These are phyloP conservation scores for Biancaea sappan DNA, from an alignment of 306 rosid genomes.

Conservation along the genomic window DNA sequence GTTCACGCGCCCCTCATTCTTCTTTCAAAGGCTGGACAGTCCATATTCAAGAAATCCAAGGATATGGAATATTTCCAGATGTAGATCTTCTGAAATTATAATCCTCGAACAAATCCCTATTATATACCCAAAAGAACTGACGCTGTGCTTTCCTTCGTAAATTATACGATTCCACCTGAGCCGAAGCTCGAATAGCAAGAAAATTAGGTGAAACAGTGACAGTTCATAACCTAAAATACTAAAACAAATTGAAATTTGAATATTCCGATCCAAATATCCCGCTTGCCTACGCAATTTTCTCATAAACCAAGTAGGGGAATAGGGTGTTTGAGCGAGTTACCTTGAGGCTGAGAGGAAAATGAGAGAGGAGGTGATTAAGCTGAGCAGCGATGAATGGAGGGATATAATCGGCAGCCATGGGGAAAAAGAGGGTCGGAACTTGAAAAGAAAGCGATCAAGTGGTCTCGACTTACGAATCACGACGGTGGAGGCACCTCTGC, in stretches of 20 bases:
- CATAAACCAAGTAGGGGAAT: not conserved
- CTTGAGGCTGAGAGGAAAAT: constrained; percentile 70
- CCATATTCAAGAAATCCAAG: not conserved
- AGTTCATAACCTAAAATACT: not conserved
- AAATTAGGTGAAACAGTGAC: not conserved
- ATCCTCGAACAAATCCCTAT: not conserved
- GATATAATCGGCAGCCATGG: constrained; percentile 56
- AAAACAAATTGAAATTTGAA: not conserved
- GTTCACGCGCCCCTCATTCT: too few species aligned
- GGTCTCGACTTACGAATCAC: not conserved
- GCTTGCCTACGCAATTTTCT: not conserved
- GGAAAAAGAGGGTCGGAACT: not conserved
- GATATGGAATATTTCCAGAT: not conserved
- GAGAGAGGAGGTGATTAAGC: constrained; percentile 62
- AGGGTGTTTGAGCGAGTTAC: constrained; percentile 35
- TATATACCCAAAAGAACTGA: not conserved
- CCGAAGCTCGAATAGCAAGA: not conserved
- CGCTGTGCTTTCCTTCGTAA: not conserved
- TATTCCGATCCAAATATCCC: not conserved
- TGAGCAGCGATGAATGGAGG: constrained; percentile 85
- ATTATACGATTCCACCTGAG: not conserved
- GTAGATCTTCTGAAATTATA: not conserved
- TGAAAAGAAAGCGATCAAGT: not conserved
- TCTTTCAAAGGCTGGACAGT: too few species aligned
- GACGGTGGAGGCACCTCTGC: not conserved